Percentiles rank a stretch among this genome's conserved stretches.
Conservation (phyloP, 495 filamentous ascomycete species). For the Friedmanniomyces simplex region DNA sequence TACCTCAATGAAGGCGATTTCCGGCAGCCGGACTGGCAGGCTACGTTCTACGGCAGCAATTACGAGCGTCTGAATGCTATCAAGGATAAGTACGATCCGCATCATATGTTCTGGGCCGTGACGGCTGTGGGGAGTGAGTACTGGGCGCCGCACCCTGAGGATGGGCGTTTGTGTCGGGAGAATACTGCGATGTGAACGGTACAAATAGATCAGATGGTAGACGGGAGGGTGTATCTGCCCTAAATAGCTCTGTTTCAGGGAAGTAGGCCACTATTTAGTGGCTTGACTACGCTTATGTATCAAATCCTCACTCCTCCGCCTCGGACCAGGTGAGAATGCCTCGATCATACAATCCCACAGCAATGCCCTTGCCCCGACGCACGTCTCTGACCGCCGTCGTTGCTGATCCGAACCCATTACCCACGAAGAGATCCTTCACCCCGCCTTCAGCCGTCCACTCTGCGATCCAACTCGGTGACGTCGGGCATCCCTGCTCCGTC, state of each 20-base stretch:
- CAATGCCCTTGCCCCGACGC: constrained; percentile 31
- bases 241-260: background rate
- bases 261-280: too few relatives aligned
- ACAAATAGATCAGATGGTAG: background rate
- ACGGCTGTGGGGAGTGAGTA: constrained; percentile 10
- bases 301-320: constrained; percentile 19
- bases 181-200: background rate
- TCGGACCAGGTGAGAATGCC: constrained; percentile 34
- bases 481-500: constrained; percentile 21
- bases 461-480: constrained; percentile 29
- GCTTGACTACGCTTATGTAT: too few relatives aligned
- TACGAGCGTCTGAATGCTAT: constrained; percentile 5
- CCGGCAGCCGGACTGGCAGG: constrained; percentile 4
- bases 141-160: background rate
- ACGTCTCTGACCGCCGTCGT: constrained; percentile 34
- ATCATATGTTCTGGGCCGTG: constrained; percentile 5
- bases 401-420: constrained; percentile 28
- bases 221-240: background rate
- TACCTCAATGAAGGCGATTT: constrained; percentile 18
- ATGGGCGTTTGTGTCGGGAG: background rate
- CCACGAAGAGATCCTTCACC: constrained; percentile 31
- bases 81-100: constrained; percentile 13
- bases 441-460: constrained; percentile 33
- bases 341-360: constrained; percentile 36
- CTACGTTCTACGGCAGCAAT: constrained; percentile 8